These are phyloP conservation scores for Linum usitatissimum DNA, from an alignment of 345 rosid species.

Conservation along the genomic window DNA sequence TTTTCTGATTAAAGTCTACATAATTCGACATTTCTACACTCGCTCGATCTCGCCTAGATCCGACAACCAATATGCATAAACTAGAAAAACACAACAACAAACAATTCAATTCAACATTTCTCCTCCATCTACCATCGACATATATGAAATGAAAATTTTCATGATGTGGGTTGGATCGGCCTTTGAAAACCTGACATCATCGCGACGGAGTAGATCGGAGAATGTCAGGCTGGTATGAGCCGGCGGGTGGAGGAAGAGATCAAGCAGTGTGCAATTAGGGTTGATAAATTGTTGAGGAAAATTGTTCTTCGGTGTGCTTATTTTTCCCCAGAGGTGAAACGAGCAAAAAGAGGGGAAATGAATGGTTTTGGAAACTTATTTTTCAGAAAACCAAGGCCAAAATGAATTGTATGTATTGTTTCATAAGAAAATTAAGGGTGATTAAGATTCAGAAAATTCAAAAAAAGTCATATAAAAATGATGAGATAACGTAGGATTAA, in stretches of 20 bases:
- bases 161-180: neutral
- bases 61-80: slow-evolving; percentile 10
- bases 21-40: slow-evolving; percentile 42
- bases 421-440: too few relatives aligned
- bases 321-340: too few relatives aligned
- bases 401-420: too few relatives aligned
- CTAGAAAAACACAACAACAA: neutral
- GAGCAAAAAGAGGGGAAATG: too few relatives aligned
- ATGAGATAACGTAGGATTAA: too few relatives aligned
- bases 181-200: neutral
- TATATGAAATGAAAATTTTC: slow-evolving; percentile 1
- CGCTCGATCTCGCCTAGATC: slow-evolving; percentile 3
- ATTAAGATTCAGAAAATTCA: too few relatives aligned
- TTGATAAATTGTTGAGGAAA: neutral
- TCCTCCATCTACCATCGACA: neutral
- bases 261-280: neutral
- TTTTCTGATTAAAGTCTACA: slow-evolving; percentile 71
- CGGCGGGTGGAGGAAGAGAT: neutral
- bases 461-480: too few relatives aligned
- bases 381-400: too few relatives aligned
- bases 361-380: too few relatives aligned
- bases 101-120: neutral
- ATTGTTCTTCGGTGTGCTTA: neutral
- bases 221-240: neutral
- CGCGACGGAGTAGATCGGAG: neutral